A percentile compares a stretch with the other conserved stretches of the same genome.
phyloP scores from a whole-genome alignment of 805 yeast species.

The Saccharomycopsis malanga region DNA sequence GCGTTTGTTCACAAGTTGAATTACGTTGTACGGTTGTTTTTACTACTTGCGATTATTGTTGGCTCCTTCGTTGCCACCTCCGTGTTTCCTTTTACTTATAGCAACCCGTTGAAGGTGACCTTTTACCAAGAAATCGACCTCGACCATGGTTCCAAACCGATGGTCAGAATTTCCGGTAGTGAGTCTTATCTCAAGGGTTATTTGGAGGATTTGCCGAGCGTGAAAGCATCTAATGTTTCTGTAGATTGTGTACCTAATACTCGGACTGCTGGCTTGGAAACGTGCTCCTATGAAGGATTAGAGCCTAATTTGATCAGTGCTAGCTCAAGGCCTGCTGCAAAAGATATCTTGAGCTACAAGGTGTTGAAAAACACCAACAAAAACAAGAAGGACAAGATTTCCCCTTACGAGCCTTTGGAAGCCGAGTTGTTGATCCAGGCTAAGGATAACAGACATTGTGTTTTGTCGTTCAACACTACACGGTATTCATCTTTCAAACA shows the following conservation, averaged over 20 bases:
- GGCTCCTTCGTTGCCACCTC: slow-evolving; percentile 35
- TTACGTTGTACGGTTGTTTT: slow-evolving; percentile 37
- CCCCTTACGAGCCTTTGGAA: slow-evolving; percentile 56
- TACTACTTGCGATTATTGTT: slow-evolving; percentile 33
- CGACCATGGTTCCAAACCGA: slow-evolving; percentile 28
- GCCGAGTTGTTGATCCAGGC: slow-evolving; percentile 57
- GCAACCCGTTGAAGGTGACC: slow-evolving; percentile 64
- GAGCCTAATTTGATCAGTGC: slow-evolving; percentile 44
- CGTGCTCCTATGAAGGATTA: slow-evolving; percentile 45
- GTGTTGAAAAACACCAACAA: slow-evolving; percentile 44
- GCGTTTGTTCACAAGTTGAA: slow-evolving; percentile 70
- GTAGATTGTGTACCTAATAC: slow-evolving; percentile 31
- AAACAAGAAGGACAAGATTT: slow-evolving; percentile 29
- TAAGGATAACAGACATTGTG: slow-evolving; percentile 58
- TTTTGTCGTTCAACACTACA: slow-evolving; percentile 48
- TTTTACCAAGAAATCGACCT: slow-evolving; percentile 58
- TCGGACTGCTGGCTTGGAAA: slow-evolving; percentile 41
- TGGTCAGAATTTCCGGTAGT: slow-evolving; percentile 45
- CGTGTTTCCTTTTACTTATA: slow-evolving; percentile 50
- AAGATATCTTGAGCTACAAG: slow-evolving; percentile 43
- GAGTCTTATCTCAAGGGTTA: slow-evolving; percentile 40
- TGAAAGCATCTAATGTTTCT: slow-evolving; percentile 32
- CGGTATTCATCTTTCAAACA: slow-evolving; percentile 30
- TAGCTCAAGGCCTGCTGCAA: slow-evolving; percentile 28
- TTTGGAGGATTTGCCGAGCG: slow-evolving; percentile 57